These are phyloP conservation scores for Backusella luteola DNA, from an alignment of 192 early-diverging fungal genomes.

Conservation along the genomic window DNA sequence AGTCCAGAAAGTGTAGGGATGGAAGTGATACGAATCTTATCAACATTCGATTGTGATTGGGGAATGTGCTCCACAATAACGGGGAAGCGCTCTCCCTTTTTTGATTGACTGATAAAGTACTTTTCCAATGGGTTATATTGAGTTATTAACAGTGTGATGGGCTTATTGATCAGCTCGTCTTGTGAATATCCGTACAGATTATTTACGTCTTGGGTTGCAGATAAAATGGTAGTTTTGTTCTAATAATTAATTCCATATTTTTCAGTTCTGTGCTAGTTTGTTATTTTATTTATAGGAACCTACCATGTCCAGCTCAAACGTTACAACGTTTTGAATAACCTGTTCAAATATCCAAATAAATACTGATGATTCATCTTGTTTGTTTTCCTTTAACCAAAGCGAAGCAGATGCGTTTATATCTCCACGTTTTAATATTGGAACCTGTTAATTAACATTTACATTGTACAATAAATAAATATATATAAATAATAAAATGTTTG, in stretches of 20 bases:
- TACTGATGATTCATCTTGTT: slow-evolving; percentile 41
- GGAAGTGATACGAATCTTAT: slow-evolving; percentile 54
- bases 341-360: slow-evolving; percentile 68
- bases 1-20: slow-evolving; percentile 68
- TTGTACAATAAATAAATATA: background rate
- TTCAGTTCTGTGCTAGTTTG: background rate
- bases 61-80: slow-evolving; percentile 45
- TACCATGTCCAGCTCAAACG: slow-evolving; percentile 1
- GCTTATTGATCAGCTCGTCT: slow-evolving; percentile 37
- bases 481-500: background rate
- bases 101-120: slow-evolving; percentile 53
- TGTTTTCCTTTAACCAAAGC: slow-evolving; percentile 61
- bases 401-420: slow-evolving; percentile 51
- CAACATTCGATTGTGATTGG: slow-evolving; percentile 10
- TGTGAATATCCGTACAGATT: slow-evolving; percentile 48
- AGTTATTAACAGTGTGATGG: background rate
- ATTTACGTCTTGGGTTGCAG: slow-evolving; percentile 40
- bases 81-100: slow-evolving; percentile 53
- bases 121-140: slow-evolving; percentile 21
- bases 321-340: slow-evolving; percentile 42
- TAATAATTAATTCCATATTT: background rate
- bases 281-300: background rate
- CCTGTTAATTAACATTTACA: slow-evolving; percentile 27
- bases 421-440: slow-evolving; percentile 57
- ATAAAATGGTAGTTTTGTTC: slow-evolving; percentile 43